A percentile compares a stretch with the other conserved stretches of the same genome.
Evolutionary conservation across 2,329 filamentous ascomycete species (phyloP).

Genomic region (Pseudodiploospora longispora): DNA sequence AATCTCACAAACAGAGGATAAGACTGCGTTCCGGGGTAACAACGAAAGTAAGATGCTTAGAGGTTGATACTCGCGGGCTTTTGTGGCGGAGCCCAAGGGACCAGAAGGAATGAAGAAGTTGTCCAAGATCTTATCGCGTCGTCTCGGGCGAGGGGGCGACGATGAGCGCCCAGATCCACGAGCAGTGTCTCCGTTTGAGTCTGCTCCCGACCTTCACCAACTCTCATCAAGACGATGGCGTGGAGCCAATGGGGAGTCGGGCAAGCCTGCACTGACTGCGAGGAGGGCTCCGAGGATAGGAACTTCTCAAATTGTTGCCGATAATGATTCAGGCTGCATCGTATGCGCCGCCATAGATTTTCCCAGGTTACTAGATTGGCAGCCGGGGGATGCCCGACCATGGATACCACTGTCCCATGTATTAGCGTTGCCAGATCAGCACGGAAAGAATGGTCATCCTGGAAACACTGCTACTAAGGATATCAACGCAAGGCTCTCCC

Average conservation of each 20-base stretch:
- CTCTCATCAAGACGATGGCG: conserved; percentile 17
- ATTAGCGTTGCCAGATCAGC: background rate
- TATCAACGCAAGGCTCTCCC: too few relatives aligned
- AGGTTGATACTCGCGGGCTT: too few relatives aligned
- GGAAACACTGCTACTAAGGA: background rate
- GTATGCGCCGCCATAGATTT: conserved; percentile 29
- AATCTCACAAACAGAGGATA: too few relatives aligned
- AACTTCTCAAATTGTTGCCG: conserved; percentile 20
- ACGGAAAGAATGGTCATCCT: background rate
- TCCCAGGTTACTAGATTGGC: conserved; percentile 26
- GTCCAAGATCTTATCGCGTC: conserved; percentile 26
- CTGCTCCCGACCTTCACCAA: conserved; percentile 26
- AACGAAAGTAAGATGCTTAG: too few relatives aligned
- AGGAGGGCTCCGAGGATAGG: conserved; percentile 12
- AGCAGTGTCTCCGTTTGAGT: conserved; percentile 12
- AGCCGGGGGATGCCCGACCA: conserved; percentile 24
- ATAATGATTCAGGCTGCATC: conserved; percentile 19
- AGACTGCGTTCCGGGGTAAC: too few relatives aligned
- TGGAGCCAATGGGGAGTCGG: conserved; percentile 11
- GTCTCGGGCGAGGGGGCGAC: conserved; percentile 18
- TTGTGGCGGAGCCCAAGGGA: too few relatives aligned
- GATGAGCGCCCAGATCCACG: conserved; percentile 8
- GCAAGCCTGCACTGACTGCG: conserved; percentile 1
- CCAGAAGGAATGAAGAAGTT: conserved; percentile 26
- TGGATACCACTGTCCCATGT: conserved; percentile 28